A percentile compares a stretch with the other conserved stretches of the same genome.
Evolutionary conservation across 1,139 yeast species (phyloP).

Genomic region (Waltiozyma sp.): DNA sequence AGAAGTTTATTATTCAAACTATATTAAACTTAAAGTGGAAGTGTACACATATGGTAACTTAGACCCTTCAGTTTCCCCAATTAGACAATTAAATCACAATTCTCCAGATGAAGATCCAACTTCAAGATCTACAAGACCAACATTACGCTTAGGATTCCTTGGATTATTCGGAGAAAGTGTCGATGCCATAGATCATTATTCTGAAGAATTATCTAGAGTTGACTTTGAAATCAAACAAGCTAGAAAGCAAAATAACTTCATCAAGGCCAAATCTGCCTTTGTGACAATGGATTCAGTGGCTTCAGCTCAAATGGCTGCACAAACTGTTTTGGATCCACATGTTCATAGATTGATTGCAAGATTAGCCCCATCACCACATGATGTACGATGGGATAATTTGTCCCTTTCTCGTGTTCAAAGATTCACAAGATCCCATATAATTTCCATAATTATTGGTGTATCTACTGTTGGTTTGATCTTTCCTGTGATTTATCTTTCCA

Average conservation of each 20-base stretch:
- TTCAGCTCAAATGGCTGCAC: conserved; percentile 80
- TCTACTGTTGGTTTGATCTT: conserved; percentile 54
- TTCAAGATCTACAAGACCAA: conserved; percentile 13
- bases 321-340: conserved; percentile 68
- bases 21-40: conserved; percentile 36
- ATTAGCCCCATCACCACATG: conserved; percentile 75
- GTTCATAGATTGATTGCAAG: conserved; percentile 60
- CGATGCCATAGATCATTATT: conserved; percentile 55
- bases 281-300: conserved; percentile 80
- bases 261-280: conserved; percentile 67
- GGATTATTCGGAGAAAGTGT: conserved; percentile 46
- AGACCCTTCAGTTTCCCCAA: conserved; percentile 17
- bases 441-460: conserved; percentile 51
- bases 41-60: conserved; percentile 17
- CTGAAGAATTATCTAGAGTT: conserved; percentile 44
- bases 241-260: conserved; percentile 45
- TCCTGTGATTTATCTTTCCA: conserved; percentile 66
- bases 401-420: conserved; percentile 47
- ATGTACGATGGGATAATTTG: conserved; percentile 66
- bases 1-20: conserved; percentile 36
- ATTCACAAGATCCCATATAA: conserved; percentile 42
- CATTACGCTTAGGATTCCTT: conserved; percentile 29
- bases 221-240: conserved; percentile 53
- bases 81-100: neutral
- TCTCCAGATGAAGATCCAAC: conserved; percentile 8